Evolutionary conservation across 345 rosid species (phyloP), one percentile per base, ranked within the genome.

Genomic region (Microcos paniculata): DNA sequence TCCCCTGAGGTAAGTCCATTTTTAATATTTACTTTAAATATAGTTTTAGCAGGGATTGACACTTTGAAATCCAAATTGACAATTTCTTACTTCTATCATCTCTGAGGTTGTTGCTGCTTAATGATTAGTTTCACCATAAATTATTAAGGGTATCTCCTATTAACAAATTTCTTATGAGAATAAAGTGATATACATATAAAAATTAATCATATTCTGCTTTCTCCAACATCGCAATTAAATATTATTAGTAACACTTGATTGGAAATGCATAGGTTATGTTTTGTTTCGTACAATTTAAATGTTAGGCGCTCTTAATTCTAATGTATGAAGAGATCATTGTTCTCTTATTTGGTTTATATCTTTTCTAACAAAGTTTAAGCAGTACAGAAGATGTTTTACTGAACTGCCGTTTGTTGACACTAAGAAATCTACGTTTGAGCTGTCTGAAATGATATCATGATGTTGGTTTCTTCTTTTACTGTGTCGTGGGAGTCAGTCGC

Each of bases 1-100:
- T 84, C 88, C 56, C 94, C 90, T 19, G 94, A 90, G 94, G 94
- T 87, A 83, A 71, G 33, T 53, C 51, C 6, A 46, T 45, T 35
- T 45, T 11, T 40, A 4, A 21, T 4, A 31, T 51, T 70, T 51
- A 51, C 14, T 33, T 19, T 9, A 35, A n/a, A 33, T 24, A 8
- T 14, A 23, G 0, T 18, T 62, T 62, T 62, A 62, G 24, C 26
- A 18, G 67, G 24, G 45, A 23, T 35, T 6, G 10, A 42, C 38
- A 5, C 15, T 35, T 2, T 12, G 19, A 3, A 15, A 3, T 62
- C 67, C 24, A 8, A 35, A 35, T 35, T 62, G 67, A 24, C 67
- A 35, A 62, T 9, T 9, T 30, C 24, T 33, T 6, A 14, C 15
- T 1, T 61, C 18, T 16, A 4, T 30, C 6, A 61, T 15, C 43